Base-by-base conservation (phyloP, 2,329 filamentous ascomycete genomes). In the Alternaria gansuensis region DNA sequence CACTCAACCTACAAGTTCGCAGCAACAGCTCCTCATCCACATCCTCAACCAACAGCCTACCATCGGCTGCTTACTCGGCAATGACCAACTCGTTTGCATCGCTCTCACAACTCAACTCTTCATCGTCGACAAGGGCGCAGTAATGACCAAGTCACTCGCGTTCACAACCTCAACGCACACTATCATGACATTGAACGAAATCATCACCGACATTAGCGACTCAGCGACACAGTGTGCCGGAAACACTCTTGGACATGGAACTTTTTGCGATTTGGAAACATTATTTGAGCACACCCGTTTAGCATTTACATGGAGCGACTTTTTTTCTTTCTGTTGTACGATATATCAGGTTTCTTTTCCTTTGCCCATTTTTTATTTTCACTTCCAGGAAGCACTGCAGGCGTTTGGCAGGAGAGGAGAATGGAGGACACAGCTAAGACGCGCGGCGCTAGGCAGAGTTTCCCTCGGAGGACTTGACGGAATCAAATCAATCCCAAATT, bases 81-180 rank as follows among this genome's bases (percentile, higher is more conserved):
- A 68, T 79, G 75, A 79, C 77, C 13, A 73, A 62, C 49, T 78
- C 76, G 1, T 79, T 79, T 56, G 77, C 77, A 29, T 78, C 77
- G 40, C 76, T 79, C 26, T 74, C 72, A 23, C 70, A 74, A 60
- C 57, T 69, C 52, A 66, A 62, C 28, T 59, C 65, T 13, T 31
- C 59, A 17, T 66, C 67, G 52, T 65, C 66, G 46, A 64, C 63
- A 57, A 68, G 66, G 51, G 62, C 64, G n/a, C 68, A 65, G 63
- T 75, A 70, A 52, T 40, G 40, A 37, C 4, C 17, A 50, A 21
- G 14, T 24, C 44, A 33, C 34, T 14, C 36, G n/a, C 41, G 2
- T 28, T 37, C 17, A 54, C n/a, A 24, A 36, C 14, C 41, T 37
- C 36, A 55, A 59, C 28, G 33, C 33, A 68, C 29, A 33, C 21